Percentiles rank a stretch among this genome's conserved stretches.
phyloP scores from a whole-genome alignment of 2,329 filamentous ascomycete species.

The Neobulgaria alba region DNA sequence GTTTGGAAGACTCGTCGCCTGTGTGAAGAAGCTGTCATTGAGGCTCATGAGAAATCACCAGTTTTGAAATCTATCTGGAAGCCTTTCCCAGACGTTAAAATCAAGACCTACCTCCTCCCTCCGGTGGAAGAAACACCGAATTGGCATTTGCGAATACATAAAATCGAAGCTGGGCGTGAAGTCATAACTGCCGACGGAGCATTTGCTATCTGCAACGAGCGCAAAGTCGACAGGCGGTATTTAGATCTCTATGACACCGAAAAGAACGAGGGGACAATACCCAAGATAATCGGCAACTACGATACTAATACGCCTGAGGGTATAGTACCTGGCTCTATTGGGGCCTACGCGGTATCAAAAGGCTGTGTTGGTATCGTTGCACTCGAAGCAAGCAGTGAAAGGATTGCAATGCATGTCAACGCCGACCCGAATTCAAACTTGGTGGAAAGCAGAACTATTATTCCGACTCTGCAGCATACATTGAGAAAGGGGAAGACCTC shows the following conservation, averaged over 20 bases:
- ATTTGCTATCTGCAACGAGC: slow-evolving; percentile 58
- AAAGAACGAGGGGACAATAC: slow-evolving; percentile 41
- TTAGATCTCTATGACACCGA: slow-evolving; percentile 40
- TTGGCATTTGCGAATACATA: slow-evolving; percentile 63
- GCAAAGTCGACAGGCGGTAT: slow-evolving; percentile 39
- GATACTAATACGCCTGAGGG: slow-evolving; percentile 46
- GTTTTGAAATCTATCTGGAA: slow-evolving; percentile 63
- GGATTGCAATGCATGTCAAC: slow-evolving; percentile 55
- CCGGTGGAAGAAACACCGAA: slow-evolving; percentile 48
- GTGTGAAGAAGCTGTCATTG: slow-evolving; percentile 55
- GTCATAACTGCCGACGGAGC: slow-evolving; percentile 66
- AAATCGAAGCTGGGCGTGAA: slow-evolving; percentile 48
- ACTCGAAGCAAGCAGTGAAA: slow-evolving; percentile 31
- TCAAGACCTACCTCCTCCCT: slow-evolving; percentile 58
- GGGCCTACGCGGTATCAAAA: slow-evolving; percentile 47
- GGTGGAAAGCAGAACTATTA: slow-evolving; percentile 60
- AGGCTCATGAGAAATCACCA: slow-evolving; percentile 43
- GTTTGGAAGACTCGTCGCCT: slow-evolving; percentile 69
- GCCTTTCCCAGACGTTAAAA: slow-evolving; percentile 59
- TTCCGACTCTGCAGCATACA: slow-evolving; percentile 60
- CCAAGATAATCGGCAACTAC: slow-evolving; percentile 52
- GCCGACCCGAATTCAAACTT: slow-evolving; percentile 75
- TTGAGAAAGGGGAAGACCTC: slow-evolving; percentile 46
- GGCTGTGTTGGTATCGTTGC: slow-evolving; percentile 50
- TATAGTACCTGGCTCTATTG: slow-evolving; percentile 40